Evolutionary conservation across 129 eudicot species (phyloP).

Genomic region (Escallonia rubra): DNA sequence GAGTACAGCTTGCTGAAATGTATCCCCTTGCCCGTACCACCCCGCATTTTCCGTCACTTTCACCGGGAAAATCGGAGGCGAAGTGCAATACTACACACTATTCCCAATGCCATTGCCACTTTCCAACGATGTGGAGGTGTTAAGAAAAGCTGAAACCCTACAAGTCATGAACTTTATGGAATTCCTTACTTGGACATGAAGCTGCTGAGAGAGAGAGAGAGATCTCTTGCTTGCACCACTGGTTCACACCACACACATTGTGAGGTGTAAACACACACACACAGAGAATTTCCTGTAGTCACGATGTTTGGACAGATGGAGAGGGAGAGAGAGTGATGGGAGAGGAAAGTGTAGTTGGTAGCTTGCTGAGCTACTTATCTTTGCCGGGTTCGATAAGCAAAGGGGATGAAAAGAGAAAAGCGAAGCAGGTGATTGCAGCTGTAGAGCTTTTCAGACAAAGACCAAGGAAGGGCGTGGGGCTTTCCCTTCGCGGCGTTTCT

Average conservation of each 20-base stretch:
- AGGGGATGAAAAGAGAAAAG: too few species aligned
- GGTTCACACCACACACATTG: constrained; percentile 24
- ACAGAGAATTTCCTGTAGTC: too few species aligned
- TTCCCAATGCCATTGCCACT: constrained; percentile 10
- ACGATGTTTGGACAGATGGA: too few species aligned
- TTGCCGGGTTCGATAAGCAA: constrained; percentile 34
- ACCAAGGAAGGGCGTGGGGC: constrained; percentile 17
- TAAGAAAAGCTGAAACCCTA: constrained; percentile 33
- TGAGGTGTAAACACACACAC: constrained; percentile 9
- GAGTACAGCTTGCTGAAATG: constrained; percentile 70
- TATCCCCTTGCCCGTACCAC: constrained; percentile 41
- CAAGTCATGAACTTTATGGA: constrained; percentile 10
- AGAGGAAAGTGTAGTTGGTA: constrained; percentile 20
- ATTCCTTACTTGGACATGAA: constrained; percentile 56
- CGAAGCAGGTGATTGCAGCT: too few species aligned
- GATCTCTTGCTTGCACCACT: constrained; percentile 59
- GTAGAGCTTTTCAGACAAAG: too few species aligned
- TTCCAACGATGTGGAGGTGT: constrained; percentile 20
- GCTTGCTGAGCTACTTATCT: constrained; percentile 29
- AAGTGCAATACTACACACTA: constrained; percentile 6
- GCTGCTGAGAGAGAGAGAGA: constrained; percentile 26
- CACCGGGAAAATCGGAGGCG: not conserved
- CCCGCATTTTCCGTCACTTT: constrained; percentile 29
- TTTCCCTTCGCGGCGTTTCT: not conserved
- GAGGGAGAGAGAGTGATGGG: constrained; percentile 1